These are phyloP conservation scores for Cercospora berteroae DNA, from an alignment of 2,329 filamentous ascomycete species.

Conservation along the genomic window DNA sequence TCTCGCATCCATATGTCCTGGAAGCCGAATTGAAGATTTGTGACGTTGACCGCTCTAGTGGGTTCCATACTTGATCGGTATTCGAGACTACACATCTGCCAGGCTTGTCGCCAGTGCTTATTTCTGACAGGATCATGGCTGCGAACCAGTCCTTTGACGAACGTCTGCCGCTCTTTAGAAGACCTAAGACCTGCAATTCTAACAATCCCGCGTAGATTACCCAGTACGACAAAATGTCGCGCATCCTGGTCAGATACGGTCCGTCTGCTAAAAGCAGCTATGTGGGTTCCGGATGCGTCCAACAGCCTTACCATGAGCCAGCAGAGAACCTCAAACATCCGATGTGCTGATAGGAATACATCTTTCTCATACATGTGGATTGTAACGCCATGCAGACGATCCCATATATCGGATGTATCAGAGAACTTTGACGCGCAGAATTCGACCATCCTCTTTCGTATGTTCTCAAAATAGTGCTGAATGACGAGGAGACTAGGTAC, in stretches of 20 bases:
- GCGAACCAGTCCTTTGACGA: background rate
- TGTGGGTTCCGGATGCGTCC: background rate
- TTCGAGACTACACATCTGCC: background rate
- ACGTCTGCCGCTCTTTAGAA: slow-evolving; percentile 6
- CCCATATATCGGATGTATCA: background rate
- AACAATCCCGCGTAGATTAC: background rate
- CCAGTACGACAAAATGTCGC: slow-evolving; percentile 11
- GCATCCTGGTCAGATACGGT: slow-evolving; percentile 10
- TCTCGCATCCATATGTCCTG: slow-evolving; percentile 14
- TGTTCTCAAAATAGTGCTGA: slow-evolving; percentile 13
- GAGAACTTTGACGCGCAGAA: background rate
- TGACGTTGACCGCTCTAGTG: background rate
- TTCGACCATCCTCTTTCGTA: background rate
- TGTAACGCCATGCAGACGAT: background rate
- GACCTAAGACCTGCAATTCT: background rate
- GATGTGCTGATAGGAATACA: slow-evolving; percentile 8
- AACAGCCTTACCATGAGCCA: slow-evolving; percentile 12
- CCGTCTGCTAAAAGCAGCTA: slow-evolving; percentile 3
- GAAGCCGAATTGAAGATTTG: slow-evolving; percentile 3
- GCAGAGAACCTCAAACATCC: slow-evolving; percentile 12
- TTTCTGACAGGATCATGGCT: background rate
- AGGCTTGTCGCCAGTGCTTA: background rate
- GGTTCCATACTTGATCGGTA: background rate
- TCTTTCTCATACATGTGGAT: background rate
- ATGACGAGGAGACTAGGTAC: slow-evolving; percentile 7